Percentiles rank a stretch among this genome's conserved stretches.
phyloP scores from a whole-genome alignment of 805 yeast genomes.

The Hemisphaericaspora nanyangensis region DNA sequence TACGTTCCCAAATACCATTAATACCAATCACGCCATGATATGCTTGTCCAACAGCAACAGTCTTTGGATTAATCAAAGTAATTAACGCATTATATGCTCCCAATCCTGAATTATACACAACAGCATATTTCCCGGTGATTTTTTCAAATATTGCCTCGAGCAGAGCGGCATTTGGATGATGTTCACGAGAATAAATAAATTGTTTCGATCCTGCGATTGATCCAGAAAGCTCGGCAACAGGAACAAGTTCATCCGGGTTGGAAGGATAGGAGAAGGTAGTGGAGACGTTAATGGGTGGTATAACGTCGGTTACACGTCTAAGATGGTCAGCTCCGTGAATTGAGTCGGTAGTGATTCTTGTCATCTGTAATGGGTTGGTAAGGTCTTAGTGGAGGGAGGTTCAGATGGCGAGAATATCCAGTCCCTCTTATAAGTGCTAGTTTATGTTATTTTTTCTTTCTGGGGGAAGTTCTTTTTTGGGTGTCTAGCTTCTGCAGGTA shows the following conservation, averaged over 20 bases:
- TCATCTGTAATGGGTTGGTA: neutral
- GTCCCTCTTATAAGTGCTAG: no score
- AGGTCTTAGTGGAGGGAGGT: no score
- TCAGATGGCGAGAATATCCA: no score
- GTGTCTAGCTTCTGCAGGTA: no score
- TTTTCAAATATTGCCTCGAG: constrained; percentile 62
- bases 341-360: constrained; percentile 42
- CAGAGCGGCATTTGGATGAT: constrained; percentile 69
- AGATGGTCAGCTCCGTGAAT: constrained; percentile 71
- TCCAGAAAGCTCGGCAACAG: constrained; percentile 28
- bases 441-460: no score
- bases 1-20: constrained; percentile 57
- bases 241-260: constrained; percentile 53
- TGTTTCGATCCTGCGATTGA: constrained; percentile 6
- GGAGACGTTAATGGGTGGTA: constrained; percentile 77
- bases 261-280: constrained; percentile 71
- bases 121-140: constrained; percentile 60
- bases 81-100: constrained; percentile 77
- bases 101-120: constrained; percentile 74
- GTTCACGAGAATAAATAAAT: constrained; percentile 58
- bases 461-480: no score
- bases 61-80: constrained; percentile 67
- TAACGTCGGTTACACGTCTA: constrained; percentile 59
- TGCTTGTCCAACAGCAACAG: constrained; percentile 69
- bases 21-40: constrained; percentile 85